Conservation (phyloP, 2,329 filamentous ascomycete genomes). For the Tolypocladium cylindrosporum region DNA sequence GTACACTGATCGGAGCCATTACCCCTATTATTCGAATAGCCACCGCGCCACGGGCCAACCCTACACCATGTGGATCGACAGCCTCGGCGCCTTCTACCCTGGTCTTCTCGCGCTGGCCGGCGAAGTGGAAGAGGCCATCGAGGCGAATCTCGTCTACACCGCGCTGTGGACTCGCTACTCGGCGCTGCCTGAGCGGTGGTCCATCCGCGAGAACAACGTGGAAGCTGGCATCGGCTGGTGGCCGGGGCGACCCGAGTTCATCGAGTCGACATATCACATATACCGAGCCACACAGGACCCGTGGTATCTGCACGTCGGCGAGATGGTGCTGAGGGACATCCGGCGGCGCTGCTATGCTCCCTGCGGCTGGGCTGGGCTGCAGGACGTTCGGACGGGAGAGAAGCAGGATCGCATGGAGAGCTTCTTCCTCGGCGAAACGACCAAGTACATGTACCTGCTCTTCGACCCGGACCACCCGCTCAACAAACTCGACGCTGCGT, state of each 20-base stretch:
- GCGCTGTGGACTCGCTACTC: conserved; percentile 92
- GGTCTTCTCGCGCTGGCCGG: conserved; percentile 79
- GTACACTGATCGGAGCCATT: conserved; percentile 66
- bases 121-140: conserved; percentile 81
- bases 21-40: conserved; percentile 88
- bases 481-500: conserved; percentile 76
- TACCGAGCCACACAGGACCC: conserved; percentile 88
- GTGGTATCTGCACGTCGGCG: conserved; percentile 91
- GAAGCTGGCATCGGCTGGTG: conserved; percentile 89
- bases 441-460: conserved; percentile 89
- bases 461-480: conserved; percentile 81
- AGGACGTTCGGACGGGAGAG: conserved; percentile 74
- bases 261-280: conserved; percentile 94
- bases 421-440: conserved; percentile 93
- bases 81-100: conserved; percentile 89
- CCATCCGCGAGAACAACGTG: conserved; percentile 70
- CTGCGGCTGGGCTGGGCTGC: conserved; percentile 88
- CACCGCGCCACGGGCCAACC: conserved; percentile 82
- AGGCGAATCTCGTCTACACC: conserved; percentile 82
- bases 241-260: conserved; percentile 90
- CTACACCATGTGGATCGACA: conserved; percentile 91
- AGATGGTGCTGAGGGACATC: conserved; percentile 90
- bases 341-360: conserved; percentile 77
- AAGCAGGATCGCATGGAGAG: conserved; percentile 95
- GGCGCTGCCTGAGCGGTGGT: conserved; percentile 93